phyloP scores from a whole-genome alignment of 371 early-diverging fungal species.

The Mortierella sp. region DNA sequence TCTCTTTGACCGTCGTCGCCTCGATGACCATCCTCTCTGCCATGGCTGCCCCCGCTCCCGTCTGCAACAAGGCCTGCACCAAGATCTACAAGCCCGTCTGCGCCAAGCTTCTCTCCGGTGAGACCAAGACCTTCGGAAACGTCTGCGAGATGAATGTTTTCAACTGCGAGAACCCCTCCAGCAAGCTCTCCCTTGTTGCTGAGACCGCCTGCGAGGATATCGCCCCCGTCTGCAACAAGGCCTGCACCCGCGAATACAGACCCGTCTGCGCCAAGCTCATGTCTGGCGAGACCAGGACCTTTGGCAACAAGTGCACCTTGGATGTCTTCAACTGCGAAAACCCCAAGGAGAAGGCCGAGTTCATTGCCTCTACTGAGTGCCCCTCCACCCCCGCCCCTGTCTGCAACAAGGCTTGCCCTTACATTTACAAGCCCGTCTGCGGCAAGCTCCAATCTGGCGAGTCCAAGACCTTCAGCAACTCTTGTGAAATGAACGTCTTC shows the following conservation, averaged over 20 bases:
- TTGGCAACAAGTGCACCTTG: neutral
- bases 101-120: conserved; percentile 6
- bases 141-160: neutral
- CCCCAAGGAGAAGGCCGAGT: neutral
- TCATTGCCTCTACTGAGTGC: neutral
- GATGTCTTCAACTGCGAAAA: conserved; percentile 3
- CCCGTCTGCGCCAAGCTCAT: conserved; percentile 9
- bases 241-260: neutral
- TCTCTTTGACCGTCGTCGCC: conserved; percentile 9
- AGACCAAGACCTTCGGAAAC: conserved; percentile 7
- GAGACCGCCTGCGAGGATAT: conserved; percentile 6
- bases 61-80: conserved; percentile 14
- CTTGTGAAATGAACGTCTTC: neutral
- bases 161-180: conserved; percentile 13
- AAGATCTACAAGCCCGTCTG: conserved; percentile 11
- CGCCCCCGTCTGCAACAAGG: conserved; percentile 6
- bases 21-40: conserved; percentile 7
- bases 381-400: neutral
- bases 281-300: conserved; percentile 1
- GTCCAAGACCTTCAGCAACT: neutral
- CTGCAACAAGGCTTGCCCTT: neutral
- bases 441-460: conserved; percentile 1
- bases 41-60: conserved; percentile 6
- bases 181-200: conserved; percentile 1
- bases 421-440: neutral